Base-by-base conservation (phyloP, 805 yeast genomes). In the Yarrowia keelungensis region DNA sequence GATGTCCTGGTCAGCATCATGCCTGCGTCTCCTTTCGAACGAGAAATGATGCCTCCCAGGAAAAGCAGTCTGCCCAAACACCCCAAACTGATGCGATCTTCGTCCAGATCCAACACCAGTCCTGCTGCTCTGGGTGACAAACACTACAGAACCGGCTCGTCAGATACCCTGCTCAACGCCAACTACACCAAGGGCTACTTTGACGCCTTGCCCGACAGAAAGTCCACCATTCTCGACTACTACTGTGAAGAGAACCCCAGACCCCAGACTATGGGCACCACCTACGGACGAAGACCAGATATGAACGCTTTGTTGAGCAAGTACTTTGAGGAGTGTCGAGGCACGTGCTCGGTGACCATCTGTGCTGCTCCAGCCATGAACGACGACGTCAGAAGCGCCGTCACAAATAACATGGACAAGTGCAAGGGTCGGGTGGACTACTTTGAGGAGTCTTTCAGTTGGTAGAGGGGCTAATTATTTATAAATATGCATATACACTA, bases 371-470 rank as follows among this genome's bases (percentile, higher is more conserved):
- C 86, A 42, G 67, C 76, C 5, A 83, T 87, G 83, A 87, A 82
- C 71, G 92, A 88, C 73, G 81, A 79, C 2, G 72, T 87, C 22
- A 82, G 94, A 74, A 74, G 79, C 47, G 75, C 82, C 4, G 83
- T 87, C 3, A 80, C 83, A 0, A 71, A 78, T 14, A 76, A 81
- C 54, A 75, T 88, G 39, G 76, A 77, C 12, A 71, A 76, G 38
- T 77, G 81, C 32, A 76, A 78, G 2, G 79, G 82, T 61, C 79
- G 89, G 64, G 82, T 90, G n/a, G 91, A 89, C 69, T 86, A 85
- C 74, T 85, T 81, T 74, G 95, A 90, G 75, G 92, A 89, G 75
- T 79, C 88, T 56, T 91, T 89, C 78, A 81, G 83, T 14, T 89
- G 94, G 94, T 86, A 19, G 22, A 36, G 2, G 36, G 43, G 5